A percentile compares a stretch with the other conserved stretches of the same genome.
Evolutionary conservation across 2,329 filamentous ascomycete species (phyloP).

Genomic region (Emericellopsis atlantica): DNA sequence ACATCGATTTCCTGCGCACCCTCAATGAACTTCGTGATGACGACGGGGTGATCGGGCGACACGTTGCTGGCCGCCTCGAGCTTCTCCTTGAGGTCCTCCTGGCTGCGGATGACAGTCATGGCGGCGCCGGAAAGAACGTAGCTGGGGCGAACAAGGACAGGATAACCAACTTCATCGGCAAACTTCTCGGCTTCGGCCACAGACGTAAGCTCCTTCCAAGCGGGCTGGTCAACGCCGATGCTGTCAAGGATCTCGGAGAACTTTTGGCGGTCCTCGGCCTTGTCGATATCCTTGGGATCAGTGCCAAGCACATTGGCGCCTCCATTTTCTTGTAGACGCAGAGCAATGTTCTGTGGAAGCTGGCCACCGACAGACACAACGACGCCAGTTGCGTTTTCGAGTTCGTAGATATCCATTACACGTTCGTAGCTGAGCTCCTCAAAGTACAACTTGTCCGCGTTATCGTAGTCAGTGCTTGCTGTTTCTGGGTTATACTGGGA

Average conservation of each 20-base stretch:
- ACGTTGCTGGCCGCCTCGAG: conserved; percentile 81
- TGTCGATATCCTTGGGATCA: conserved; percentile 88
- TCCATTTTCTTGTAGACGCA: conserved; percentile 83
- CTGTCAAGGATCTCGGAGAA: conserved; percentile 96
- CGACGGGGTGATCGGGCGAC: conserved; percentile 92
- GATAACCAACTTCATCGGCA: conserved; percentile 75
- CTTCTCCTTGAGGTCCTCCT: conserved; percentile 88
- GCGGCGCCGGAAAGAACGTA: conserved; percentile 96
- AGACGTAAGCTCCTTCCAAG: conserved; percentile 94
- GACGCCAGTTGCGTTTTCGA: conserved; percentile 73
- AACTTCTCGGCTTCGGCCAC: conserved; percentile 81
- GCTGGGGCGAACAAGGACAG: conserved; percentile 84
- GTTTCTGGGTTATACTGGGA: conserved; percentile 65
- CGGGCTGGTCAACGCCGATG: conserved; percentile 92
- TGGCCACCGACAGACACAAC: conserved; percentile 95
- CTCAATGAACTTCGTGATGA: conserved; percentile 97
- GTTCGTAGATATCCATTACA: conserved; percentile 97
- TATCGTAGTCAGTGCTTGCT: conserved; percentile 72
- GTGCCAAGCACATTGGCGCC: conserved; percentile 87
- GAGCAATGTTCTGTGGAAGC: conserved; percentile 92
- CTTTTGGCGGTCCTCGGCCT: conserved; percentile 95
- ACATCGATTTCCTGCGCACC: conserved; percentile 94
- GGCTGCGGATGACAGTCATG: conserved; percentile 90
- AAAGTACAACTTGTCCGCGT: conserved; percentile 86
- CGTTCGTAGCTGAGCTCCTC: conserved; percentile 94